Evolutionary conservation across 306 rosid species (phyloP).

Genomic region (Canavalia gladiata): DNA sequence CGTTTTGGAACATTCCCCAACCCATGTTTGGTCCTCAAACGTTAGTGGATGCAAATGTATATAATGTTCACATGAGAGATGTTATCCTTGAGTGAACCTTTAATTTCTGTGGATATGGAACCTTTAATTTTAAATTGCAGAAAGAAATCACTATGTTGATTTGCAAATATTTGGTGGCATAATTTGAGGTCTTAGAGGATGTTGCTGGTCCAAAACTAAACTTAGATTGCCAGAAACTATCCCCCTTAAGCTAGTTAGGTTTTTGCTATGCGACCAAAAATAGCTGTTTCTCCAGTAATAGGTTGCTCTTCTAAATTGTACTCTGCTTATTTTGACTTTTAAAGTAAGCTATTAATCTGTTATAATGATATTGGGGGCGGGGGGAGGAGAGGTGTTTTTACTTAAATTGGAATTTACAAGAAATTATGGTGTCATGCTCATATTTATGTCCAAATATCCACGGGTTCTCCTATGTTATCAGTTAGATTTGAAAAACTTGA

Average conservation of each 20-base stretch:
- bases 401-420: conserved; percentile 21
- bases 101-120: conserved; percentile 24
- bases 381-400: not conserved
- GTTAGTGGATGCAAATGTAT: conserved; percentile 4
- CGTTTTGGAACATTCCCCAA: conserved; percentile 10
- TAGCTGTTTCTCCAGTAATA: not conserved
- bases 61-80: not conserved
- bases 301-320: not conserved
- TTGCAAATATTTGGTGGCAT: conserved; percentile 5
- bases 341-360: not conserved
- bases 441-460: conserved; percentile 8
- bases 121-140: conserved; percentile 25
- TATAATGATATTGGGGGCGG: not conserved
- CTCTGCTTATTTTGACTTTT: conserved; percentile 6
- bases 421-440: not conserved
- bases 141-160: not conserved
- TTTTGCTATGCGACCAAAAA: conserved; percentile 7
- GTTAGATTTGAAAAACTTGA: not conserved
- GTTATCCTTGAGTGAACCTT: conserved; percentile 18
- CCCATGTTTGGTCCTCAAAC: not conserved
- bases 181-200: not conserved
- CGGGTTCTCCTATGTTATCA: conserved; percentile 11
- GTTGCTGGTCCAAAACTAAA: not conserved
- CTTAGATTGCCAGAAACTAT: conserved; percentile 10
- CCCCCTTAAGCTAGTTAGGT: conserved; percentile 20